A percentile compares a stretch with the other conserved stretches of the same genome.
Evolutionary conservation across 306 rosid species (phyloP).

Genomic region (Erythrophleum fordii): DNA sequence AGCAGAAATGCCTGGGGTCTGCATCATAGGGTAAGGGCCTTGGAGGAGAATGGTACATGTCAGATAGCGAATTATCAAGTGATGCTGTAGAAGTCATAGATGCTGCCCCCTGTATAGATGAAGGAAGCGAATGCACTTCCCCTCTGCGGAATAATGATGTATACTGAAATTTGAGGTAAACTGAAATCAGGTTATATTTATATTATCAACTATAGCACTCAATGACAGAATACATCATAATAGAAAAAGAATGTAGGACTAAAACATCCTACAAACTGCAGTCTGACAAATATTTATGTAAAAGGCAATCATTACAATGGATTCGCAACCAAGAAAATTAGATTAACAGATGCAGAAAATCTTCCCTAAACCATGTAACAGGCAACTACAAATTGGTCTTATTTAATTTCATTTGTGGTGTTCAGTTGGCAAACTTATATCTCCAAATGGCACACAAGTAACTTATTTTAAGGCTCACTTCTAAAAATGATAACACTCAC

Average conservation of each 20-base stretch:
- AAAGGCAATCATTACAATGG: constrained; percentile 3
- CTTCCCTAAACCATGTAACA: constrained; percentile 22
- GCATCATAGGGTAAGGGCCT: constrained; percentile 98
- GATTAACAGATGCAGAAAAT: constrained; percentile 16
- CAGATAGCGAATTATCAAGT: constrained; percentile 80
- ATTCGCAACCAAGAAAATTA: constrained; percentile 23
- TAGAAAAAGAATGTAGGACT: neutral
- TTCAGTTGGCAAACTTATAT: constrained; percentile 17
- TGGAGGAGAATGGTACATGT: constrained; percentile 94
- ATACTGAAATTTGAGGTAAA: constrained; percentile 60
- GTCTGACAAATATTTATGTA: neutral
- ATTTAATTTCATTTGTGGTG: neutral
- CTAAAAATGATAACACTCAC: neutral
- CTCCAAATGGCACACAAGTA: neutral
- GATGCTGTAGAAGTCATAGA: constrained; percentile 76
- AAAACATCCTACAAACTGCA: constrained; percentile 26
- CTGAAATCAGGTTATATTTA: constrained; percentile 27
- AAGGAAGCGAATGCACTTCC: constrained; percentile 73
- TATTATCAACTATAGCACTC: constrained; percentile 24
- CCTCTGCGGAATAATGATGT: constrained; percentile 79
- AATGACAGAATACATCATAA: constrained; percentile 2
- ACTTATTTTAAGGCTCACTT: neutral
- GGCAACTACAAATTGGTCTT: neutral
- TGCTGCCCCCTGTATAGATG: constrained; percentile 78
- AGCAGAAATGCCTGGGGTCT: constrained; percentile 75